Base-by-base conservation (phyloP, 306 rosid genomes). In the Ochetophila trinervis region DNA sequence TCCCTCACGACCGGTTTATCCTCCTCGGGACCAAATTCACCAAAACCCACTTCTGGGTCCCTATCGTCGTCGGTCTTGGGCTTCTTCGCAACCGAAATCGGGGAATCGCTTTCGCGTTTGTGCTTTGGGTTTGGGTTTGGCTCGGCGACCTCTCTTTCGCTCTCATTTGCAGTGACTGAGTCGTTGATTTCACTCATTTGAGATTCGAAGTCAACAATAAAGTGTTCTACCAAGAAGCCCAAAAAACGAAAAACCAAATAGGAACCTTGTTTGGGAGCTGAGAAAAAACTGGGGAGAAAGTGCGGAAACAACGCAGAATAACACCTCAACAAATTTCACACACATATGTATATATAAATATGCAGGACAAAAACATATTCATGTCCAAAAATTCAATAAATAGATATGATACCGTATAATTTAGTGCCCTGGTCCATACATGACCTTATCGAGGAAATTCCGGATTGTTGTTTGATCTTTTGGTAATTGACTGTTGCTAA, bases 71-170 rank as follows among this genome's bases (percentile, higher is more conserved):
- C 83, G 17, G 71, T 53, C 80, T 77, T 85, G 8, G 65, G 45
- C 74, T 80, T 85, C 74, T 85, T 82, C 3, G 52, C 60, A 34
- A 53, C n/a, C 32, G 49, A 61, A 9, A 47, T 67, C 8, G 58
- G 55, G 50, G 55, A 70, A 55, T 72, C 79, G 45, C 58, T 54
- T 24, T 58, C 68, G 48, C 84, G 82, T 82, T 81, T 84, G 65
- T 17, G 71, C 66, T 67, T 71, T 22, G 42, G 79, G 67, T 62
- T 67, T 42, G 73, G 8, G n/a, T 50, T 14, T 12, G 65, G 57
- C 60, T 55, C 64, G 21, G 42, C 14, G 17, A 61, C 61, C 64
- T 55, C 64, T 36, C 65, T 58, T 20, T 21, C 42, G 40, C 4
- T 74, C 54, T 63, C 70, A 21, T 61, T 73, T 17, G 22, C 71